A percentile compares a stretch with the other conserved stretches of the same genome.
Conservation (phyloP, 2,329 filamentous ascomycete genomes). For the Delphinella strobiligena region DNA sequence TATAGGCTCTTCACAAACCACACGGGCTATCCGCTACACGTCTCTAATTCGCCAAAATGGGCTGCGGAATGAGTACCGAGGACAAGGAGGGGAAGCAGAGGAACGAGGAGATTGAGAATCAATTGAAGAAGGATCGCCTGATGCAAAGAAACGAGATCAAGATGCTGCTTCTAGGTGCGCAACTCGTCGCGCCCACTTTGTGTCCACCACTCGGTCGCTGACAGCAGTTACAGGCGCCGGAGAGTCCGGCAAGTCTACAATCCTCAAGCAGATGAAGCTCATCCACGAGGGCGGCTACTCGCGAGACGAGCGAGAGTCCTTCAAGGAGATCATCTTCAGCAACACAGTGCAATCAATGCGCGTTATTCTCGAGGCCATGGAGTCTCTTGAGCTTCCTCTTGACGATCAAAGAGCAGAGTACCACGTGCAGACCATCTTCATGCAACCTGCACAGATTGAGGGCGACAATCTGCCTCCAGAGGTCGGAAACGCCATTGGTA, state of each 20-base stretch:
- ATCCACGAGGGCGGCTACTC: conserved; percentile 99
- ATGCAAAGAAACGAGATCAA: conserved; percentile 99
- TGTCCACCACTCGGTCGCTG: conserved; percentile 17
- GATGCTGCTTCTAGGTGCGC: conserved; percentile 93
- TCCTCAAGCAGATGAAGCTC: conserved; percentile 96
- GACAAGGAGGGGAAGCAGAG: conserved; percentile 99
- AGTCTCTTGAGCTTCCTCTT: conserved; percentile 63
- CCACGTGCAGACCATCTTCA: conserved; percentile 96
- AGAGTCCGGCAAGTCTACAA: conserved; percentile 94
- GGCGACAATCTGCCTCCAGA: conserved; percentile 88
- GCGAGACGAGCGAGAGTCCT: conserved; percentile 64
- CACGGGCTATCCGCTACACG: too few relatives aligned
- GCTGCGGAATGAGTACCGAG: conserved; percentile 99
- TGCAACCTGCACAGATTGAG: conserved; percentile 94
- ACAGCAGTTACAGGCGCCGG: conserved; percentile 59
- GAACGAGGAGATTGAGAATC: conserved; percentile 99
- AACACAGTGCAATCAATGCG: conserved; percentile 61
- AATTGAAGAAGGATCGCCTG: conserved; percentile 97
- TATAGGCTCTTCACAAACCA: background rate
- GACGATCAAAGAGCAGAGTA: conserved; percentile 91
- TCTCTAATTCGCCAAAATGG: conserved; percentile 57
- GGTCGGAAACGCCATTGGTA: conserved; percentile 84
- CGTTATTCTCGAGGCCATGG: conserved; percentile 58
- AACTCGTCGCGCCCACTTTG: conserved; percentile 3
- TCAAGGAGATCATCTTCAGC: conserved; percentile 62